Conservation (phyloP, 495 filamentous ascomycete genomes). For the Parachaetomium inaequale region DNA sequence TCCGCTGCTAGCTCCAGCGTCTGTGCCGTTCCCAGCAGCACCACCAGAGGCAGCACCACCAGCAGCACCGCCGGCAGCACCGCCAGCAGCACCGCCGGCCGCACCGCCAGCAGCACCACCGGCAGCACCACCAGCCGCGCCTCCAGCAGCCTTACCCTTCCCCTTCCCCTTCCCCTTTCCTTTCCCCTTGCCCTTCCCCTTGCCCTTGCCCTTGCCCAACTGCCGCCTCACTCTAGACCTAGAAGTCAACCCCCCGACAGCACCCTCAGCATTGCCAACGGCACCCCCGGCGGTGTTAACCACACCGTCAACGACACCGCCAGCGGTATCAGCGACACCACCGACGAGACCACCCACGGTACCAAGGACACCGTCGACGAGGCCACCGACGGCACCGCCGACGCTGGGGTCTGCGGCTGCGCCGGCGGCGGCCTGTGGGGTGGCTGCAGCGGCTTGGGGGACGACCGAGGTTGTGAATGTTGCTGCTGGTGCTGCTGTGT, state of each 20-base stretch:
- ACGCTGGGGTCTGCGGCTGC: background rate
- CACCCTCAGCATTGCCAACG: too few relatives aligned
- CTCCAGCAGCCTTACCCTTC: background rate
- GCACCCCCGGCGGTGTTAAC: background rate
- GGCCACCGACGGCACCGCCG: background rate
- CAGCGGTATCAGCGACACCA: background rate
- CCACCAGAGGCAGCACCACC: background rate
- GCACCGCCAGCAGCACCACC: background rate
- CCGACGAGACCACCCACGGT: background rate
- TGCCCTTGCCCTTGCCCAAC: background rate
- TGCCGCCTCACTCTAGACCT: constrained; percentile 2
- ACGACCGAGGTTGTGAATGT: background rate
- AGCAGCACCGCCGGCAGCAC: background rate
- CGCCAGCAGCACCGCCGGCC: background rate
- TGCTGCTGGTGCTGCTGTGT: background rate
- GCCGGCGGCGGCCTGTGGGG: background rate
- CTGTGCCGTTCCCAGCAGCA: background rate
- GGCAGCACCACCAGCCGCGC: background rate
- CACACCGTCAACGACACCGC: background rate
- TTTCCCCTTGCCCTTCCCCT: background rate
- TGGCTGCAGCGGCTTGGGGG: background rate
- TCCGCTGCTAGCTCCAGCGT: background rate
- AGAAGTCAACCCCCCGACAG: too few relatives aligned
- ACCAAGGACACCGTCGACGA: background rate
- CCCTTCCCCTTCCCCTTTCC: background rate